Base-by-base conservation (phyloP, 768 basidiomycete genomes). In the Exidia glandulosa region DNA sequence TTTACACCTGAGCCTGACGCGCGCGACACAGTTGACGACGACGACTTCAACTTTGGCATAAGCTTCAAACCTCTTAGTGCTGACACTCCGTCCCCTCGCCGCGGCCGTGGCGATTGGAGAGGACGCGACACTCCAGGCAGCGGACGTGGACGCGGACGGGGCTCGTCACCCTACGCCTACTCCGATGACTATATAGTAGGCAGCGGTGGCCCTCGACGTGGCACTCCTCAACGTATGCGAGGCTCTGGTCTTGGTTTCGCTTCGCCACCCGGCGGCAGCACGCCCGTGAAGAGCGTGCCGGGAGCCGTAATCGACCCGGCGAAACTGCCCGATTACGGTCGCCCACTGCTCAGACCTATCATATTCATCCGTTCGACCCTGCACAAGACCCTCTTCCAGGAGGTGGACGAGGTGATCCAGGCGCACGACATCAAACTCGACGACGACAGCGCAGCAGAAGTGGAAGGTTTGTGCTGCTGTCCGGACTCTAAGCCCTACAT, bases 291-390 rank as follows among this genome's bases (percentile, higher is more conserved):
- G 5, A 48, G 30, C 25, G 50, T 23, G 25, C 25, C 19, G 27
- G 9, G 4, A 12, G 50, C 50, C 12, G 25, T 25, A 14, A 54
- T n/a, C 16, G 50, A 54, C 3, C 71, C 86, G 19, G 86, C 86
- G 1, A 76, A 74, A 27, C 65, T 85, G 47, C 72, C 87, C 7
- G 76, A 80, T 61, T 71, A 77, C 29, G 79, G 82, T 37, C 73
- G 88, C 31, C 87, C 86, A 1, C 73, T 83, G 0, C 74, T 90
- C 19, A 74, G 75, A n/a, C 89, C 88, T 0, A 73, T 92, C 63
- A 71, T 72, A 13, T 91, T 92, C 63, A 87, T 91, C 13, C 82
- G 75, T 19, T 82, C 86, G 0, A 74, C 77, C 12, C 57, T 77
- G 47, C 81, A 79, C 2, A 72, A 79, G 58, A 69, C 78, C 66